Percentiles rank a stretch among this genome's conserved stretches.
Conservation (phyloP, 257 asterid species). For the Verbena officinalis region DNA sequence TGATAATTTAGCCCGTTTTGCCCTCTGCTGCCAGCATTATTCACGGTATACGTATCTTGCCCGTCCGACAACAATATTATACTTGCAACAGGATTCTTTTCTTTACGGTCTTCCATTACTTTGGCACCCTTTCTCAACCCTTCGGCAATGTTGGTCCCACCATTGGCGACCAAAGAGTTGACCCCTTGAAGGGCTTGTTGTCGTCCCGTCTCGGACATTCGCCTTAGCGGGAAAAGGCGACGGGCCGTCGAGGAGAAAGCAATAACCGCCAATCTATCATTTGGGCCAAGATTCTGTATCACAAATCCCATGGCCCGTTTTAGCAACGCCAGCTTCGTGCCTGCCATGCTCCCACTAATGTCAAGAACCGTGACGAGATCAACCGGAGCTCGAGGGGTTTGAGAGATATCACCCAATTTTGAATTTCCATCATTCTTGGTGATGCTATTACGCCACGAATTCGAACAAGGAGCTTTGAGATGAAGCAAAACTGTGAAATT, state of each 20-base stretch:
- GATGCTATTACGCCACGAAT: constrained; percentile 40
- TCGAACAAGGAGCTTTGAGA: constrained; percentile 85
- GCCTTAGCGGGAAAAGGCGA: constrained; percentile 84
- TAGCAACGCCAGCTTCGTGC: constrained; percentile 89
- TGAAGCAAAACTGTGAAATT: constrained; percentile 71
- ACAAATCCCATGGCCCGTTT: constrained; percentile 99
- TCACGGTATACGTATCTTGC: constrained; percentile 90
- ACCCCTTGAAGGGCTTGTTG: constrained; percentile 92
- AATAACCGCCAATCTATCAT: constrained; percentile 85
- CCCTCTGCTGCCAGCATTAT: constrained; percentile 28
- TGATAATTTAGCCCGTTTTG: constrained; percentile 55
- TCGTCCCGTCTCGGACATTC: constrained; percentile 89
- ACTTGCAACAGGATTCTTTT: constrained; percentile 82
- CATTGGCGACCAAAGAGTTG: constrained; percentile 85
- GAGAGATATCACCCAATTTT: constrained; percentile 43
- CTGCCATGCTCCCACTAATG: constrained; percentile 99
- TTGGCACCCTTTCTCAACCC: constrained; percentile 94
- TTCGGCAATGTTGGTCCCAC: constrained; percentile 97
- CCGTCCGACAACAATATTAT: constrained; percentile 92
- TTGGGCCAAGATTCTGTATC: constrained; percentile 93
- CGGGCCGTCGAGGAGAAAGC: constrained; percentile 97
- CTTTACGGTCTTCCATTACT: constrained; percentile 83
- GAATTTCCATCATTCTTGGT: constrained; percentile 33
- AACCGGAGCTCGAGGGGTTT: constrained; percentile 79
- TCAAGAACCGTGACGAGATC: constrained; percentile 99